phyloP scores from a whole-genome alignment of 2,329 filamentous ascomycete genomes.

The Epichloe brachyelytri region DNA sequence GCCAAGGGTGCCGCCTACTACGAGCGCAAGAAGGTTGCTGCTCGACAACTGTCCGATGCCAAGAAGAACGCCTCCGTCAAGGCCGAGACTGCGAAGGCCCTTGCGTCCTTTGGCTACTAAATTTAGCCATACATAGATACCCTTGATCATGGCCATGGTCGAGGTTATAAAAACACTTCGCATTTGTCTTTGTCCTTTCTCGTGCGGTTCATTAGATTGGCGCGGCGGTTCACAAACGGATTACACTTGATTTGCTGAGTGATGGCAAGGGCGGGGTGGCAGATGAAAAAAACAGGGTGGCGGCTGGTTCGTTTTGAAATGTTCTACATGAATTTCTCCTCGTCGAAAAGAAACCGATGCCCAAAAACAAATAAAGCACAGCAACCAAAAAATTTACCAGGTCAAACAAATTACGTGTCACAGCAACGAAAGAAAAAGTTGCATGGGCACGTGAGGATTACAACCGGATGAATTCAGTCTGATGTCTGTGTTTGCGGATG shows the following conservation, averaged over 20 bases:
- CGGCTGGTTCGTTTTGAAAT: slow-evolving; percentile 20
- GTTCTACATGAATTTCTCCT: slow-evolving; percentile 23
- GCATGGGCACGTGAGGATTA: slow-evolving; percentile 2
- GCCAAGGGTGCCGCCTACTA: slow-evolving; percentile 99
- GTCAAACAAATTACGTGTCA: not conserved
- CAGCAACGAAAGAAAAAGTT: not conserved
- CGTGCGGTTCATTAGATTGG: slow-evolving; percentile 42
- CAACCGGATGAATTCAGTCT: not conserved
- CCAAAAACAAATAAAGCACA: slow-evolving; percentile 23
- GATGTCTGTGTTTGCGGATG: not conserved
- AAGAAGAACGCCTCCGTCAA: slow-evolving; percentile 85
- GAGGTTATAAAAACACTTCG: slow-evolving; percentile 18
- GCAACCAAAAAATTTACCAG: slow-evolving; percentile 5
- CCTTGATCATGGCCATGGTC: slow-evolving; percentile 15
- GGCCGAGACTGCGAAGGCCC: slow-evolving; percentile 75
- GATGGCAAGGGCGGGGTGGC: slow-evolving; percentile 29
- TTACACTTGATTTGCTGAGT: slow-evolving; percentile 36
- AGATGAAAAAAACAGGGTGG: slow-evolving; percentile 14
- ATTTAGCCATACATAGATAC: slow-evolving; percentile 16
- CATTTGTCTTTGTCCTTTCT: slow-evolving; percentile 31
- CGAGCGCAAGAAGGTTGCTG: slow-evolving; percentile 97
- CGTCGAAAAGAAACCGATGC: slow-evolving; percentile 15
- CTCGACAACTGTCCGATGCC: slow-evolving; percentile 80
- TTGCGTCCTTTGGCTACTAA: slow-evolving; percentile 89
- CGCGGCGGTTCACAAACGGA: slow-evolving; percentile 36